Evolutionary conservation across 768 basidiomycete species (phyloP).

Genomic region (Strobilomyces confusus): DNA sequence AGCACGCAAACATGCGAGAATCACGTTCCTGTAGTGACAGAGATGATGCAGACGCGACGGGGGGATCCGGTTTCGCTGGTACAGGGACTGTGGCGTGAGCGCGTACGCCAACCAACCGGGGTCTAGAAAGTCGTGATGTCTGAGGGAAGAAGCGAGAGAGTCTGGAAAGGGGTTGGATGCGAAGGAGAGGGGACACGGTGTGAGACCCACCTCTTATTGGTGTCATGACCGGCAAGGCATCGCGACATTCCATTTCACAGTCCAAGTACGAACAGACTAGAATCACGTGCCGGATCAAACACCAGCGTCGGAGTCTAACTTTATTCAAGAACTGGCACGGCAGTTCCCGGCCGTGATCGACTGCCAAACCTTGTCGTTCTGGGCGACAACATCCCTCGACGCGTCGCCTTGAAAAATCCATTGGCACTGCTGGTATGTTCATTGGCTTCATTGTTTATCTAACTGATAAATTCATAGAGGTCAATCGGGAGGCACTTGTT

Average conservation of each 20-base stretch:
- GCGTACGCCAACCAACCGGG: neutral
- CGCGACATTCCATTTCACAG: slow-evolving; percentile 78
- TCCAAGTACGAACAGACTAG: neutral
- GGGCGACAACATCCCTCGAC: slow-evolving; percentile 16
- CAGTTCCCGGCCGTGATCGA: slow-evolving; percentile 11
- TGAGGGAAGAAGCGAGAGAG: neutral
- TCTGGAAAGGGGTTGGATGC: slow-evolving; percentile 3
- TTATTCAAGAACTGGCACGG: slow-evolving; percentile 29
- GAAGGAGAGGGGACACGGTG: neutral
- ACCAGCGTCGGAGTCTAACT: slow-evolving; percentile 22
- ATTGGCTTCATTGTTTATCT: neutral
- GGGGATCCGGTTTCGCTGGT: neutral
- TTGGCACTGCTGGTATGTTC: slow-evolving; percentile 74
- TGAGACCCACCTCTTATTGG: slow-evolving; percentile 21
- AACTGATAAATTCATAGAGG: slow-evolving; percentile 48
- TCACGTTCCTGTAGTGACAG: neutral
- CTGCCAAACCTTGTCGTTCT: slow-evolving; percentile 24
- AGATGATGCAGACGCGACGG: neutral
- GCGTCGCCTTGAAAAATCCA: slow-evolving; percentile 91
- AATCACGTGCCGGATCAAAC: slow-evolving; percentile 7
- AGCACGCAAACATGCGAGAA: neutral
- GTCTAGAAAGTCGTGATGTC: neutral
- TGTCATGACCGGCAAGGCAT: slow-evolving; percentile 46
- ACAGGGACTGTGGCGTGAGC: neutral
- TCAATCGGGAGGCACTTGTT: slow-evolving; percentile 87